Evolutionary conservation across 805 yeast species (phyloP).

Genomic region (Clavispora santaluciae): DNA sequence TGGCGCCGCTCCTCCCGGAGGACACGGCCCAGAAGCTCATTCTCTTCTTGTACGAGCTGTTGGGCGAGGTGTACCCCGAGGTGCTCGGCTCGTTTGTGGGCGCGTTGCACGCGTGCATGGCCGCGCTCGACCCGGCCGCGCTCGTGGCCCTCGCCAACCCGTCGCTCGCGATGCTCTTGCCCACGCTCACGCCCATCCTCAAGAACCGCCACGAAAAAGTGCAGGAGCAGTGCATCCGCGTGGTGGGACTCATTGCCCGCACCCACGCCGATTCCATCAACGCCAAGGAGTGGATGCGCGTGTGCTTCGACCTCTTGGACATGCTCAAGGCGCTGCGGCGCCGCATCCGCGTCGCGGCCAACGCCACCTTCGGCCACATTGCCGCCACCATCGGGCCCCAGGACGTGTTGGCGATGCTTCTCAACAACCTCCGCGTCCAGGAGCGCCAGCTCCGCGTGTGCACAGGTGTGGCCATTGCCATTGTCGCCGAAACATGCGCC

Average conservation of each 20-base stretch:
- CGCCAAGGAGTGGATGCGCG: constrained; percentile 96
- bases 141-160: constrained; percentile 57
- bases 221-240: constrained; percentile 72
- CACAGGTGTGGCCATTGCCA: constrained; percentile 96
- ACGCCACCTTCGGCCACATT: constrained; percentile 84
- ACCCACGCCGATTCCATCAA: constrained; percentile 76
- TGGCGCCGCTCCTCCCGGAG: constrained; percentile 56
- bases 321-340: constrained; percentile 79
- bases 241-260: constrained; percentile 79
- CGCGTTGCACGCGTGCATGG: constrained; percentile 62
- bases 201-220: constrained; percentile 88
- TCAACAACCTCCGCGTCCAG: constrained; percentile 83
- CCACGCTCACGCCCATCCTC: constrained; percentile 86
- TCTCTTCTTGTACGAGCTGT: constrained; percentile 76
- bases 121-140: constrained; percentile 51
- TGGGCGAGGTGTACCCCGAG: constrained; percentile 94
- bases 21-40: constrained; percentile 66
- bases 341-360: constrained; percentile 77
- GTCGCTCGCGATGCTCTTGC: constrained; percentile 74
- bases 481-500: constrained; percentile 88
- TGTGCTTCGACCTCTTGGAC: constrained; percentile 85
- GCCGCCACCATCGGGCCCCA: constrained; percentile 95
- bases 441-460: constrained; percentile 96
- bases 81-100: constrained; percentile 81
- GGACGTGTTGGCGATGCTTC: constrained; percentile 78